These are phyloP conservation scores for Astrothelium subdiscretum DNA, from an alignment of 495 filamentous ascomycete genomes.

Conservation along the genomic window DNA sequence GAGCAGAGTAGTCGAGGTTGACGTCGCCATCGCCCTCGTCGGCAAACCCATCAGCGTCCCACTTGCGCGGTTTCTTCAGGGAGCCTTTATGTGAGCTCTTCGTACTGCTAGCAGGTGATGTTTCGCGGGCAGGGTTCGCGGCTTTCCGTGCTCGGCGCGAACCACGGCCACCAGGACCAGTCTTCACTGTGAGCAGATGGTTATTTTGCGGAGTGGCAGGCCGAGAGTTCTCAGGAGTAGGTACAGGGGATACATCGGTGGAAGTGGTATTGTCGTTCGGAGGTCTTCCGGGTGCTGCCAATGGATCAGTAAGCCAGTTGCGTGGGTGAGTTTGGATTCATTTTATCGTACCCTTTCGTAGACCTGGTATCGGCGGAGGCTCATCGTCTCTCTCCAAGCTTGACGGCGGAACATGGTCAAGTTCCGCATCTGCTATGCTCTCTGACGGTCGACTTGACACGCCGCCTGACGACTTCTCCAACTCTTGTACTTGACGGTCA, in stretches of 20 bases:
- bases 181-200: slow-evolving; percentile 60
- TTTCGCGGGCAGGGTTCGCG: slow-evolving; percentile 21
- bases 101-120: slow-evolving; percentile 21
- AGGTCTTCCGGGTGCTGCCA: slow-evolving; percentile 7
- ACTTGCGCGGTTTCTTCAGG: slow-evolving; percentile 71
- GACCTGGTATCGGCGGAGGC: slow-evolving; percentile 45
- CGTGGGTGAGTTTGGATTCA: background rate
- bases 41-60: slow-evolving; percentile 80
- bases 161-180: slow-evolving; percentile 56
- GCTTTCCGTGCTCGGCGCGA: slow-evolving; percentile 77
- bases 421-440: slow-evolving; percentile 17
- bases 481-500: slow-evolving; percentile 76
- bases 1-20: slow-evolving; percentile 74
- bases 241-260: slow-evolving; percentile 50
- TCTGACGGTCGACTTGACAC: slow-evolving; percentile 26
- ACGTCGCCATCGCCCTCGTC: slow-evolving; percentile 68
- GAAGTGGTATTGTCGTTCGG: slow-evolving; percentile 33
- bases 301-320: background rate
- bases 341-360: slow-evolving; percentile 31
- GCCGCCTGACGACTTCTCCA: slow-evolving; percentile 49
- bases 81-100: slow-evolving; percentile 32
- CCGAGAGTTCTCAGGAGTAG: slow-evolving; percentile 68
- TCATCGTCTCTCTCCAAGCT: slow-evolving; percentile 26
- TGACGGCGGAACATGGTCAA: slow-evolving; percentile 23
- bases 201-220: slow-evolving; percentile 56